A percentile compares a stretch with the other conserved stretches of the same genome.
Evolutionary conservation across 1,139 yeast species (phyloP).

Genomic region (Pichia sp.): DNA sequence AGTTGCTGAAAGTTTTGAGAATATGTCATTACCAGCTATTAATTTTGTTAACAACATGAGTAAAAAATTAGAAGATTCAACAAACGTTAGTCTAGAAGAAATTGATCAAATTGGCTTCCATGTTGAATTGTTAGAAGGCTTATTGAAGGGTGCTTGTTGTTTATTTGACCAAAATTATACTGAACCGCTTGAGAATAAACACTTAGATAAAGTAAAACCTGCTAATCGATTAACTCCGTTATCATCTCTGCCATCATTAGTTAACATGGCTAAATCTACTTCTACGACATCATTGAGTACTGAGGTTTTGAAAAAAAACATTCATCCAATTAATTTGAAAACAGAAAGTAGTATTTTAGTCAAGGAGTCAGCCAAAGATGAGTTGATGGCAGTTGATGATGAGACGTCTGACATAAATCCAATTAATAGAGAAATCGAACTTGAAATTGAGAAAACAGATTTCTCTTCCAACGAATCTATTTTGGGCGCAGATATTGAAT

Average conservation of each 20-base stretch:
- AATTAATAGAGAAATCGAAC: slow-evolving; percentile 16
- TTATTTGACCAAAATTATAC: slow-evolving; percentile 61
- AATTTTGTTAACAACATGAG: slow-evolving; percentile 33
- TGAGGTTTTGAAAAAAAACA: slow-evolving; percentile 4
- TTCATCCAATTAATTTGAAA: neutral
- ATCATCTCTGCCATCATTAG: slow-evolving; percentile 19
- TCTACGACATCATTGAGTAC: slow-evolving; percentile 1
- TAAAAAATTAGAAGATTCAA: slow-evolving; percentile 19
- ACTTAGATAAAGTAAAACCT: slow-evolving; percentile 8
- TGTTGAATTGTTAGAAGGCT: slow-evolving; percentile 30
- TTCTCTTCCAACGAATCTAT: slow-evolving; percentile 16
- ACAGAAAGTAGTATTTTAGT: neutral
- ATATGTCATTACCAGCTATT: slow-evolving; percentile 41
- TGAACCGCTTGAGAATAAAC: slow-evolving; percentile 10
- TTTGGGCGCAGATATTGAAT: slow-evolving; percentile 26
- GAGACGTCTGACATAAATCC: slow-evolving; percentile 13
- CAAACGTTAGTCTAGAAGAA: slow-evolving; percentile 22
- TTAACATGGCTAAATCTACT: slow-evolving; percentile 8
- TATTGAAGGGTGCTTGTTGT: slow-evolving; percentile 69
- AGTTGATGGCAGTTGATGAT: slow-evolving; percentile 4
- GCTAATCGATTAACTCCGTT: slow-evolving; percentile 6
- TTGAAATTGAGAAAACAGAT: slow-evolving; percentile 10
- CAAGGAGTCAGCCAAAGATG: slow-evolving; percentile 5
- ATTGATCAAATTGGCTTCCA: slow-evolving; percentile 24
- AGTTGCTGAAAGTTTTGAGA: slow-evolving; percentile 56